Conservation (phyloP, 2,329 filamentous ascomycete species). For the Pyrenophora teres region DNA sequence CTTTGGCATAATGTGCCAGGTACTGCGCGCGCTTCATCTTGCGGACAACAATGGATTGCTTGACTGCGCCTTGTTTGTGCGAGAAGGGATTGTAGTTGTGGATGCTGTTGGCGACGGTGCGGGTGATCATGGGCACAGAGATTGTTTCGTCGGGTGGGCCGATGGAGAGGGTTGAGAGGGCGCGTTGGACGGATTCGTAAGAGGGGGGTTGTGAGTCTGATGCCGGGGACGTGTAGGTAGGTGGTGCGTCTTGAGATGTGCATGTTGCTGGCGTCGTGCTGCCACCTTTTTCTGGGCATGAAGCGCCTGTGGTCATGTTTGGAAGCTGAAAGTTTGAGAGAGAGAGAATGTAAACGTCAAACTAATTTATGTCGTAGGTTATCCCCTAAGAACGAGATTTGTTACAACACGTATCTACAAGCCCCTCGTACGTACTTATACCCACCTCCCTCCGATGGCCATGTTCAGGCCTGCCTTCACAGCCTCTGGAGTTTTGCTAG, state of each 20-base stretch:
- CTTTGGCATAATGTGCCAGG: constrained; percentile 38
- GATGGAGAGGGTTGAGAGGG: constrained; percentile 1
- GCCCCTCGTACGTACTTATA: no score
- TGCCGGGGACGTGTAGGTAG: constrained; percentile 3
- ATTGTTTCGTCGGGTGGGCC: constrained; percentile 20
- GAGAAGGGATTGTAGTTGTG: constrained; percentile 22
- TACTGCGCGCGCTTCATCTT: constrained; percentile 32
- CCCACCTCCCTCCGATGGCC: no score
- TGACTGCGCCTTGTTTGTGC: constrained; percentile 8
- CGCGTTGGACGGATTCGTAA: constrained; percentile 12
- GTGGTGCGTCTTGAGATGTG: background rate
- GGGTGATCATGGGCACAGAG: constrained; percentile 18
- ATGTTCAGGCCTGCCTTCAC: no score
- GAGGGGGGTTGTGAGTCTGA: background rate
- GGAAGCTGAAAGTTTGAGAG: no score
- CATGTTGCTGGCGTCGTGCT: no score
- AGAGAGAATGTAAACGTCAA: no score
- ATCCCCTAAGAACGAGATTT: no score
- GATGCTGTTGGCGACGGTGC: constrained; percentile 8
- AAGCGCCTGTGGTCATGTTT: no score
- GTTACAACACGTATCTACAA: no score
- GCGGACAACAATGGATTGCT: constrained; percentile 8
- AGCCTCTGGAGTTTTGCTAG: no score
- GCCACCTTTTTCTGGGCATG: no score
- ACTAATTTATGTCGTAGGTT: no score